A percentile compares a stretch with the other conserved stretches of the same genome.
Conservation (phyloP, 495 filamentous ascomycete genomes). For the Podospora bellae-mahoneyi region DNA sequence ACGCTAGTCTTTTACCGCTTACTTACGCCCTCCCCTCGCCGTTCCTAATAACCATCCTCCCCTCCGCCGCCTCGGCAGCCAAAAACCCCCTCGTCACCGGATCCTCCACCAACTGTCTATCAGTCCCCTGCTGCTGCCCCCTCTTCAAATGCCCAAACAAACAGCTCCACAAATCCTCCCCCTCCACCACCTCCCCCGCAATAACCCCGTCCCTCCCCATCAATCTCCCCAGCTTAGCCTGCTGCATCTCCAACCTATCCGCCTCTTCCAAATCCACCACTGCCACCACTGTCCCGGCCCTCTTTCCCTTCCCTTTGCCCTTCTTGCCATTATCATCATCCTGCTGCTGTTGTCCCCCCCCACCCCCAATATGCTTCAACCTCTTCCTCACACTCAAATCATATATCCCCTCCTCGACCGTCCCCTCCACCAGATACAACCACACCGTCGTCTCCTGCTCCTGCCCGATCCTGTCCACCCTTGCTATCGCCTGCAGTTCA, state of each 20-base stretch:
- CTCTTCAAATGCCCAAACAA: slow-evolving; percentile 63
- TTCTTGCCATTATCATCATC: slow-evolving; percentile 18
- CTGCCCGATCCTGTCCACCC: slow-evolving; percentile 93
- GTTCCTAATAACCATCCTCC: slow-evolving; percentile 7
- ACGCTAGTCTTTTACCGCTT: no score
- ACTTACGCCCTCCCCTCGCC: background rate
- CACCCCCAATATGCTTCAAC: slow-evolving; percentile 64
- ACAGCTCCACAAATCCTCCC: slow-evolving; percentile 85
- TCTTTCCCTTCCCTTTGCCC: slow-evolving; percentile 28
- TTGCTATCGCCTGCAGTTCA: slow-evolving; percentile 88
- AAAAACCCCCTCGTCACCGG: slow-evolving; percentile 27
- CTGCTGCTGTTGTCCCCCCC: slow-evolving; percentile 7
- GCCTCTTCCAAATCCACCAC: slow-evolving; percentile 66
- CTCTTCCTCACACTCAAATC: slow-evolving; percentile 75
- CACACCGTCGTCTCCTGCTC: slow-evolving; percentile 84
- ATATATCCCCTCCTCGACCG: slow-evolving; percentile 87
- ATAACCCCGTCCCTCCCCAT: slow-evolving; percentile 60
- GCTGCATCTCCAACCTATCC: slow-evolving; percentile 76
- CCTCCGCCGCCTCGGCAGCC: slow-evolving; percentile 33
- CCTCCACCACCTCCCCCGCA: slow-evolving; percentile 76
- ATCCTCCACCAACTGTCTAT: slow-evolving; percentile 14
- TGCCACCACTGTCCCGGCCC: slow-evolving; percentile 32
- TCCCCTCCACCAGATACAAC: slow-evolving; percentile 85
- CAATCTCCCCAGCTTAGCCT: slow-evolving; percentile 61
- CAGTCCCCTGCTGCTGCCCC: slow-evolving; percentile 16